Conservation (phyloP, 1,284 basidiomycete genomes). For the Mrakiaceae sp. region DNA sequence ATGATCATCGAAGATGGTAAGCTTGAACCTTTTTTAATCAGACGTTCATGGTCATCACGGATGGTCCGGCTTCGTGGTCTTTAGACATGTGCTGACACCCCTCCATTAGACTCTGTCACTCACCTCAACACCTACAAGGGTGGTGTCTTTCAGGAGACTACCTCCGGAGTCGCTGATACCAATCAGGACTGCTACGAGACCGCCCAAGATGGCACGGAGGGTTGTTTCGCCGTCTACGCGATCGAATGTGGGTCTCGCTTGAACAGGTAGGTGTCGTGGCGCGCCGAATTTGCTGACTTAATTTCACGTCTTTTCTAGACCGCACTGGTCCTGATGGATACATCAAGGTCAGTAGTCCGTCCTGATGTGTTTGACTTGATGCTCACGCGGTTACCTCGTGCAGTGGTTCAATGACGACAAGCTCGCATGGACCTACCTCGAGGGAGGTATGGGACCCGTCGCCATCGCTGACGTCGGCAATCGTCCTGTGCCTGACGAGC, state of each 20-base stretch:
- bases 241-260: slow-evolving; percentile 30
- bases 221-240: slow-evolving; percentile 40
- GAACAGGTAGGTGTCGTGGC: too few species aligned
- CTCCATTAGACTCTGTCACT: slow-evolving; percentile 22
- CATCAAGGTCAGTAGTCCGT: slow-evolving; percentile 32
- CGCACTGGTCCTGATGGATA: slow-evolving; percentile 50
- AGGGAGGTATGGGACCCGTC: slow-evolving; percentile 48
- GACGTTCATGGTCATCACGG: too few species aligned
- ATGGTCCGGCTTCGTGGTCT: too few species aligned
- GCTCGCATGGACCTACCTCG: slow-evolving; percentile 52
- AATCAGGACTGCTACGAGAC: slow-evolving; percentile 37
- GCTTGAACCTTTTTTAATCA: slow-evolving; percentile 12
- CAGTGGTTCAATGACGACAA: slow-evolving; percentile 36
- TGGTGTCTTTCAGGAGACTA: slow-evolving; percentile 45
- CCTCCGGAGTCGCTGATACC: slow-evolving; percentile 43
- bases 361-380: too few species aligned
- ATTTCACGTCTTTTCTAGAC: slow-evolving; percentile 27
- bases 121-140: slow-evolving; percentile 42
- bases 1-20: slow-evolving; percentile 36
- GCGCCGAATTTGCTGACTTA: too few species aligned
- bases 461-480: slow-evolving; percentile 51
- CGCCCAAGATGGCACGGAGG: slow-evolving; percentile 27
- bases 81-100: too few species aligned
- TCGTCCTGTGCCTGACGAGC: slow-evolving; percentile 69
- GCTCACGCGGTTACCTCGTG: too few species aligned